Percentiles rank a stretch among this genome's conserved stretches.
Evolutionary conservation across 768 basidiomycete species (phyloP).

Genomic region (Lactarius hengduanensis): DNA sequence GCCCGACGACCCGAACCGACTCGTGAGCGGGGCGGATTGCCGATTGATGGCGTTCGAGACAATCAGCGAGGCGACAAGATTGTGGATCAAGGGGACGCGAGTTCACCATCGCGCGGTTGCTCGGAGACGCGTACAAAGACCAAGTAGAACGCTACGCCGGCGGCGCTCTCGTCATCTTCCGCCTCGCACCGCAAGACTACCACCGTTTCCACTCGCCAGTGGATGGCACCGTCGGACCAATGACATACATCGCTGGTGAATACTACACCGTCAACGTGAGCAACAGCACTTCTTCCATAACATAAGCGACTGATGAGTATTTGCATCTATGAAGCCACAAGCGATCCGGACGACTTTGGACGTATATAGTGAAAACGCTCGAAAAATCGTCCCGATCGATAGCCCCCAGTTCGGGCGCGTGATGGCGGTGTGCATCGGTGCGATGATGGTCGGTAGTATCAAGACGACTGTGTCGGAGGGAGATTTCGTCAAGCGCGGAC

Average conservation of each 20-base stretch:
- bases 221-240: constrained; percentile 77
- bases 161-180: constrained; percentile 86
- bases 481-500: constrained; percentile 71
- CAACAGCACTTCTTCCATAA: constrained; percentile 18
- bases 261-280: constrained; percentile 94
- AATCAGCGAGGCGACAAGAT: constrained; percentile 75
- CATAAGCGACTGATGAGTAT: background rate
- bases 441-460: constrained; percentile 96
- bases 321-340: constrained; percentile 59
- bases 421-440: constrained; percentile 88
- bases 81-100: constrained; percentile 99
- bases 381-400: constrained; percentile 91
- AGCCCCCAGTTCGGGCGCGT: constrained; percentile 87
- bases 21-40: constrained; percentile 93
- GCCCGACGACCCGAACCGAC: constrained; percentile 69
- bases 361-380: constrained; percentile 91
- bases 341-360: constrained; percentile 88
- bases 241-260: constrained; percentile 83
- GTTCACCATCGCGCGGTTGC: constrained; percentile 75
- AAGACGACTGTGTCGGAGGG: constrained; percentile 85
- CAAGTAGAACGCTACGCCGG: constrained; percentile 71
- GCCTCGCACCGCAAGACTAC: constrained; percentile 93
- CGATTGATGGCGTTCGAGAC: constrained; percentile 94
- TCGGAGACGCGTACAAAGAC: constrained; percentile 74
- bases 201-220: constrained; percentile 92